phyloP scores from a whole-genome alignment of 2,329 filamentous ascomycete species.

The Fusarium avenaceum region DNA sequence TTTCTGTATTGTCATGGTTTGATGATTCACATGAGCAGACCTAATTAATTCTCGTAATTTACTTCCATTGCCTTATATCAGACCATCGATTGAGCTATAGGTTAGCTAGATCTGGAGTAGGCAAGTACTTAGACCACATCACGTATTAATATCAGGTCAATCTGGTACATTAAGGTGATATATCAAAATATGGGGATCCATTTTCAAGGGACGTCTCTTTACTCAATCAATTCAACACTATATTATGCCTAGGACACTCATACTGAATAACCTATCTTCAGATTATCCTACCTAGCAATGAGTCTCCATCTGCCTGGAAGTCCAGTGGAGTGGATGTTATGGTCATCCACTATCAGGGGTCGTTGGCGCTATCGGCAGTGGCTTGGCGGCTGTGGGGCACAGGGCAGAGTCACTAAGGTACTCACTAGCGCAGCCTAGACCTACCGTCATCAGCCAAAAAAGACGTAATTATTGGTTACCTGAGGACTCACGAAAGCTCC shows the following conservation, averaged over 20 bases:
- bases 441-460: slow-evolving; percentile 27
- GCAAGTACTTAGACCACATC: too few relatives aligned
- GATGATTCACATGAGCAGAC: slow-evolving; percentile 8
- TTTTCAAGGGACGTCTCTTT: background rate
- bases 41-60: slow-evolving; percentile 3
- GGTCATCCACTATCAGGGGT: slow-evolving; percentile 20
- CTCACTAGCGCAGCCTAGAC: slow-evolving; percentile 4
- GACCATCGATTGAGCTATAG: background rate
- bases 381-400: slow-evolving; percentile 27
- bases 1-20: slow-evolving; percentile 1
- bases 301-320: background rate
- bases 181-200: background rate
- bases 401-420: background rate
- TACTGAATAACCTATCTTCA: too few relatives aligned
- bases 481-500: slow-evolving; percentile 28
- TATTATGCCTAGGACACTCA: too few relatives aligned
- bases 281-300: too few relatives aligned
- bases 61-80: background rate
- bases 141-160: too few relatives aligned
- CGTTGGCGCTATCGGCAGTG: slow-evolving; percentile 29
- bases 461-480: slow-evolving; percentile 29
- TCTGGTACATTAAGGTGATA: background rate
- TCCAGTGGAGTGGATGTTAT: background rate
- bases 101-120: too few relatives aligned
- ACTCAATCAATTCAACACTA: too few relatives aligned